phyloP scores from a whole-genome alignment of 306 rosid genomes.

The Acacia melanoxylon region DNA sequence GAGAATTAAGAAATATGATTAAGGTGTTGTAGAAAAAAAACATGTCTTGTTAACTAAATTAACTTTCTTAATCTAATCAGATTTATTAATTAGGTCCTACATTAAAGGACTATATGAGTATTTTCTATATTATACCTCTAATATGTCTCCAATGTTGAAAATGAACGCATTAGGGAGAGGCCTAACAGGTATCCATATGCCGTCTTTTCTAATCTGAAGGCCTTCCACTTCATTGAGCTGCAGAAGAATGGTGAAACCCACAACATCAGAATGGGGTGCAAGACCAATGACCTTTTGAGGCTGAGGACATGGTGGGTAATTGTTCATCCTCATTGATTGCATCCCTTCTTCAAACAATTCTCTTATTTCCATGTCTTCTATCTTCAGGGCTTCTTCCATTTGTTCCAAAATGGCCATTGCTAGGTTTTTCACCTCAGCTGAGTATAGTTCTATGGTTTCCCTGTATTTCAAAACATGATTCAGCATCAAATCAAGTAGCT shows the following conservation, averaged over 20 bases:
- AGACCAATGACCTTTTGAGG: conserved; percentile 5
- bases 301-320: conserved; percentile 51
- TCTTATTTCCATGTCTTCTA: conserved; percentile 30
- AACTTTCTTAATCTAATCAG: no score
- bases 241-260: conserved; percentile 36
- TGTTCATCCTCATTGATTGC: conserved; percentile 47
- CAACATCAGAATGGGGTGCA: no score
- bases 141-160: conserved; percentile 40
- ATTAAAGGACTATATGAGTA: no score
- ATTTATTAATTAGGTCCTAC: no score
- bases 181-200: conserved; percentile 35
- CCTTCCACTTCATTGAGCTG: conserved; percentile 47
- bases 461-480: conserved; percentile 25
- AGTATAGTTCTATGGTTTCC: conserved; percentile 41
- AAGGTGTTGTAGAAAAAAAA: no score
- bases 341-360: conserved; percentile 36
- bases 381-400: neutral
- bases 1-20: no score
- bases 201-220: conserved; percentile 40
- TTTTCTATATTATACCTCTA: conserved; percentile 26
- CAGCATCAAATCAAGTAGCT: neutral
- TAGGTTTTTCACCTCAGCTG: conserved; percentile 14
- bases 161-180: conserved; percentile 44
- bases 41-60: no score
- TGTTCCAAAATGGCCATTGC: neutral